phyloP scores from a whole-genome alignment of 2,329 filamentous ascomycete genomes.

The Pyrenochaeta sp. region DNA sequence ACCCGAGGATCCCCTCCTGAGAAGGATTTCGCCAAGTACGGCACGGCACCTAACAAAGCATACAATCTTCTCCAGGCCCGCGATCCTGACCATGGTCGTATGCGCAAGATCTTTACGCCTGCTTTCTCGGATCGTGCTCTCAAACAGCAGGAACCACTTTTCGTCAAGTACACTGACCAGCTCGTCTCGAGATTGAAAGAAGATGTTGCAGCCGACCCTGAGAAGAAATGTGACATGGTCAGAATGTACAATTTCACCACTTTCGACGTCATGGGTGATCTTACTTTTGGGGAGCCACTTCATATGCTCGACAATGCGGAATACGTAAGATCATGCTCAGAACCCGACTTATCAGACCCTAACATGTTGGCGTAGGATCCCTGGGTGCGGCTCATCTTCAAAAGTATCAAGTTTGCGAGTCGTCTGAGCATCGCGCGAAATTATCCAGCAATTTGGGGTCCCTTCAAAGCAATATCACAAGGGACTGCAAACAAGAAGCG shows the following conservation, averaged over 20 bases:
- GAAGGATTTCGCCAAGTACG: conserved; percentile 37
- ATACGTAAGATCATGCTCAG: conserved; percentile 27
- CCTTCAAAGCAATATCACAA: conserved; percentile 12
- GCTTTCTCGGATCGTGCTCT: conserved; percentile 54
- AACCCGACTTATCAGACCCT: background rate
- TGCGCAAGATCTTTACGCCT: conserved; percentile 50
- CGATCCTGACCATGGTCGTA: conserved; percentile 46
- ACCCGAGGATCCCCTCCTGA: conserved; percentile 20
- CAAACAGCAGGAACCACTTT: conserved; percentile 50
- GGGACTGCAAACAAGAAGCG: conserved; percentile 17
- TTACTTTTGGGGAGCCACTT: conserved; percentile 41
- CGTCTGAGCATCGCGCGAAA: conserved; percentile 11
- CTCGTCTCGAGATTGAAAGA: conserved; percentile 49
- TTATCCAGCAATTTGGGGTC: conserved; percentile 15
- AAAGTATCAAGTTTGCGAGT: conserved; percentile 19
- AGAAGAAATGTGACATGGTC: conserved; percentile 44
- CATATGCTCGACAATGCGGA: conserved; percentile 37
- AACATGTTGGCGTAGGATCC: conserved; percentile 3
- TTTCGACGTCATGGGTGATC: conserved; percentile 44
- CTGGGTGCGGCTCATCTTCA: conserved; percentile 31
- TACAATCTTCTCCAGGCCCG: conserved; percentile 37
- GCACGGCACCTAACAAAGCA: conserved; percentile 33
- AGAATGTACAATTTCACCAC: conserved; percentile 41
- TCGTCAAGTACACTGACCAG: conserved; percentile 51
- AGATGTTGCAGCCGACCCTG: too few relatives aligned